These are phyloP conservation scores for Diaporthe batatas DNA, from an alignment of 2,329 filamentous ascomycete genomes.

Conservation along the genomic window DNA sequence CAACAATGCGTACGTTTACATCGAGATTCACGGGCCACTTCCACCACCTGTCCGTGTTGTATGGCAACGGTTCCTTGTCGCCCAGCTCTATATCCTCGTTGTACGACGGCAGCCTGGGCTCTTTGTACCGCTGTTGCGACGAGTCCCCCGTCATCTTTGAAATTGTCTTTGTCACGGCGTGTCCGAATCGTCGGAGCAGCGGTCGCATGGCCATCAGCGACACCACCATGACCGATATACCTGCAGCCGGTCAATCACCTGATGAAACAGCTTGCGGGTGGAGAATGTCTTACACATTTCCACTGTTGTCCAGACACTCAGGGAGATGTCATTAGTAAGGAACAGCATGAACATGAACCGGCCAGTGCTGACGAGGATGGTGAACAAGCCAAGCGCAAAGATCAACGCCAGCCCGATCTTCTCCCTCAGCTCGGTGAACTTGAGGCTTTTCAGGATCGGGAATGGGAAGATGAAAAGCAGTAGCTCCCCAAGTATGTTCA, in stretches of 20 bases:
- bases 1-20: neutral
- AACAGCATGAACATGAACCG: slow-evolving; percentile 40
- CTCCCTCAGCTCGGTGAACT: slow-evolving; percentile 31
- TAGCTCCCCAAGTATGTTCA: slow-evolving; percentile 5
- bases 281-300: too few relatives aligned
- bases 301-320: slow-evolving; percentile 36
- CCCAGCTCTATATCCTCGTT: neutral
- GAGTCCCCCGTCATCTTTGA: neutral
- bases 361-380: slow-evolving; percentile 38
- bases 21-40: slow-evolving; percentile 34
- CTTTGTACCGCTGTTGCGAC: neutral
- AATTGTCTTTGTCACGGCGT: slow-evolving; percentile 2
- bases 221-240: slow-evolving; percentile 38
- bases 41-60: slow-evolving; percentile 30
- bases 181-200: slow-evolving; percentile 30
- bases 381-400: slow-evolving; percentile 40
- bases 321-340: slow-evolving; percentile 37
- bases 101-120: neutral
- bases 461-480: slow-evolving; percentile 38
- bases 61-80: slow-evolving; percentile 7
- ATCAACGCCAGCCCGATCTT: slow-evolving; percentile 33
- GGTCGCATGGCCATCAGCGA: slow-evolving; percentile 38
- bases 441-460: slow-evolving; percentile 35
- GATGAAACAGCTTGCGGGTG: too few relatives aligned
- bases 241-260: too few relatives aligned